Evolutionary conservation across 768 basidiomycete species (phyloP).

Genomic region (Boletus reticuloceps): DNA sequence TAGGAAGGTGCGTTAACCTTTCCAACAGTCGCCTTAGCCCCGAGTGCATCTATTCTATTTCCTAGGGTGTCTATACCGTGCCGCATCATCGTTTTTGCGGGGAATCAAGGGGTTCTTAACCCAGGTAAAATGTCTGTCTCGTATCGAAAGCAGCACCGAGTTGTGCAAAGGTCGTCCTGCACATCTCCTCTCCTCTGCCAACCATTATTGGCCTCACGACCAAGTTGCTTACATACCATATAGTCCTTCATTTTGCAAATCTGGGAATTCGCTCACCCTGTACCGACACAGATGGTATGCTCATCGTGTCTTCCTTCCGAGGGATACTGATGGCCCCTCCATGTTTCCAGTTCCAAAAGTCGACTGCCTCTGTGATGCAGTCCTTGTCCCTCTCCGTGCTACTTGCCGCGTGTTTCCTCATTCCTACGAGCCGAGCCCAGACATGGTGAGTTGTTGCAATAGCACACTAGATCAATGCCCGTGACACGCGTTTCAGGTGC

Average conservation of each 20-base stretch:
- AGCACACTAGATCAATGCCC: not conserved
- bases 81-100: not conserved
- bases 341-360: not conserved
- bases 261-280: not conserved
- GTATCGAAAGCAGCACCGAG: not conserved
- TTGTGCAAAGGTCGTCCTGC: not conserved
- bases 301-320: not conserved
- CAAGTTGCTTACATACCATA: constrained; percentile 4
- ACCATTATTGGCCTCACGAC: not conserved
- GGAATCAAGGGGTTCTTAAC: not conserved
- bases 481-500: constrained; percentile 30
- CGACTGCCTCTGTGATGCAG: constrained; percentile 3
- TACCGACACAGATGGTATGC: constrained; percentile 3
- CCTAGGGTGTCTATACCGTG: not conserved
- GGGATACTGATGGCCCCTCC: not conserved
- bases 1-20: constrained; percentile 2
- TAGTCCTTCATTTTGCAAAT: not conserved
- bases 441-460: constrained; percentile 25
- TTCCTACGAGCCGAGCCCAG: constrained; percentile 19
- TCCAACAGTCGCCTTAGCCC: not conserved
- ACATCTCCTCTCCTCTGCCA: not conserved
- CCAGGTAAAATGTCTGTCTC: constrained; percentile 14
- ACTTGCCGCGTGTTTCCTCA: constrained; percentile 11
- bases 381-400: constrained; percentile 11
- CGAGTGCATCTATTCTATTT: not conserved